Base-by-base conservation (phyloP, 306 rosid genomes). In the Mimosa bimucronata region DNA sequence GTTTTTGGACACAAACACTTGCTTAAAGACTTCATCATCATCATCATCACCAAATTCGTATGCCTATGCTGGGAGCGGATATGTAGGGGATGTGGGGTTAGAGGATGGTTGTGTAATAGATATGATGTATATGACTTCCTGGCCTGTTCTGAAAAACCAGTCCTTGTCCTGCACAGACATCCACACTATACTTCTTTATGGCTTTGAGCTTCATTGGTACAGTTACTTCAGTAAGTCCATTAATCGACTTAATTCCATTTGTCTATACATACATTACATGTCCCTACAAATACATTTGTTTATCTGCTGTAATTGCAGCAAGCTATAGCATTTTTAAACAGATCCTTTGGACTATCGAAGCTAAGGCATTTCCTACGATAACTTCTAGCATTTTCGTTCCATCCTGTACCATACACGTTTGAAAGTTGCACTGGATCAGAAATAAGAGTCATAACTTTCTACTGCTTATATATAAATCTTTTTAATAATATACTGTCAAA, bases 321-420 rank as follows among this genome's bases (percentile, higher is more conserved):
- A 0, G 0, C 7, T 0, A 2, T 0, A 1, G n/a, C n/a, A 48
- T 48, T 48, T 14, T 16, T 15, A 0, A 0, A 3, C 15, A 0
- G 0, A 16, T 3, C 55, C n/a, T 1, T 16, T 0, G 52, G n/a
- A n/a, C n/a, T n/a, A n/a, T n/a, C n/a, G n/a, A n/a, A n/a, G n/a
- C n/a, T 45, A 45, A 45, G 52, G 52, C 52, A 45, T 45, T 19
- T 45, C 52, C 1, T 8, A n/a, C n/a, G n/a, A n/a, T n/a, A n/a
- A n/a, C n/a, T n/a, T n/a, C n/a, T n/a, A n/a, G n/a, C n/a, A n/a
- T 8, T 44, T 44, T 44, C 12, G 48, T 12, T 44, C 3, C 10
- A 44, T 14, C 48, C 48, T 44, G 14, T 2, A 44, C 2, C 2
- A 2, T 12, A 11, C 48, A 44, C 0, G 48, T 15, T 44, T 44